Evolutionary conservation across 73 alveolate species (phyloP).

Genomic region (Breviolum minutum): DNA sequence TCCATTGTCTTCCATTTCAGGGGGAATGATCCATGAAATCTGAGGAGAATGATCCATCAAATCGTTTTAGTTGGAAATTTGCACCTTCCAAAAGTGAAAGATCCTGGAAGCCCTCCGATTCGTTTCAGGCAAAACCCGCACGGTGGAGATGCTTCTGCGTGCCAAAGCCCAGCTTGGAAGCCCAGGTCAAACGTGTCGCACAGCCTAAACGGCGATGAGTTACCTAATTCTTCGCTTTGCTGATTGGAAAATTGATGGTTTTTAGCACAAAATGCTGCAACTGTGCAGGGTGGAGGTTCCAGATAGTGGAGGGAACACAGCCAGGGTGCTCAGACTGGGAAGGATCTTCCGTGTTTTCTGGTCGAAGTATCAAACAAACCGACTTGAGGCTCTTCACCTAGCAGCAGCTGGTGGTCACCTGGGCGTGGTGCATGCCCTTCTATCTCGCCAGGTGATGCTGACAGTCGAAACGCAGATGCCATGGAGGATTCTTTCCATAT

Average conservation of each 20-base stretch:
- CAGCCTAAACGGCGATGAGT: not conserved
- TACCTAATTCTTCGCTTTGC: too few species aligned
- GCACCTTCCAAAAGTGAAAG: too few species aligned
- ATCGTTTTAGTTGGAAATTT: too few species aligned
- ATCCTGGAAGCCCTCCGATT: not conserved
- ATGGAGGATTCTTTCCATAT: too few species aligned
- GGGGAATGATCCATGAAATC: too few species aligned
- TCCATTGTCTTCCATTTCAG: too few species aligned
- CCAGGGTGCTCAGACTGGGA: not conserved
- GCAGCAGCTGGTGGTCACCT: constrained; percentile 64
- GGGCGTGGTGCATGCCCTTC: constrained; percentile 59
- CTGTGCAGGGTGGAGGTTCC: constrained; percentile 44
- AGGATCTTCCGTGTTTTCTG: too few species aligned
- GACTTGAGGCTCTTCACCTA: constrained; percentile 37
- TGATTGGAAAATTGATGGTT: not conserved
- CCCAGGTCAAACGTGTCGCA: not conserved
- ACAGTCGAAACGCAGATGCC: not conserved
- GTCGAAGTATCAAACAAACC: too few species aligned
- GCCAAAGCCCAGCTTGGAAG: constrained; percentile 69
- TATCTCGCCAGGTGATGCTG: constrained; percentile 29
- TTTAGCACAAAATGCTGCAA: not conserved
- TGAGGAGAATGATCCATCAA: too few species aligned
- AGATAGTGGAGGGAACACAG: constrained; percentile 68
- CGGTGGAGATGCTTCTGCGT: constrained; percentile 71
- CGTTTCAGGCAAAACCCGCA: constrained; percentile 62